phyloP scores from a whole-genome alignment of 805 yeast genomes.

The Blastobotrys peoriensis region DNA sequence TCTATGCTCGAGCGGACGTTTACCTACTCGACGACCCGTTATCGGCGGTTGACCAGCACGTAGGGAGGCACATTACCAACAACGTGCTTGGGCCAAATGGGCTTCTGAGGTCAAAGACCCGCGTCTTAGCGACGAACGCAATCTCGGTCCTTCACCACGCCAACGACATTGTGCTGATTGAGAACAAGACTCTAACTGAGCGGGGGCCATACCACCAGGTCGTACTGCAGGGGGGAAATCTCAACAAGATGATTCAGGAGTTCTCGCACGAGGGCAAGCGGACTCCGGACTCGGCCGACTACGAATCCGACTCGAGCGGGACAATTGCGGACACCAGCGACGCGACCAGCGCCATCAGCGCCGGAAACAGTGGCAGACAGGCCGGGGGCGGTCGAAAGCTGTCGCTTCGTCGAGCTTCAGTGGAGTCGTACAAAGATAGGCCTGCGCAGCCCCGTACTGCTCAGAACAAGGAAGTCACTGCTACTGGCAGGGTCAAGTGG shows the following conservation, averaged over 20 bases:
- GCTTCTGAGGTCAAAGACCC: constrained; percentile 61
- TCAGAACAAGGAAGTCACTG: constrained; percentile 49
- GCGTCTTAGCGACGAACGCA: constrained; percentile 74
- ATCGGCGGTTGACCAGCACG: constrained; percentile 97
- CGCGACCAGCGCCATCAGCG: not conserved
- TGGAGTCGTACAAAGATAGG: not conserved
- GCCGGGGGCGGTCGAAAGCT: not conserved
- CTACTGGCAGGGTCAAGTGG: constrained; percentile 83
- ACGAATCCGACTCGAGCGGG: constrained; percentile 1
- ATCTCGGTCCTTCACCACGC: constrained; percentile 72
- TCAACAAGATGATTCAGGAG: constrained; percentile 18
- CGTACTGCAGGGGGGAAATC: constrained; percentile 20
- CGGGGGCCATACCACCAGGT: constrained; percentile 58
- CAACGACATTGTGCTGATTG: constrained; percentile 56
- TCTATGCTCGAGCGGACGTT: constrained; percentile 88
- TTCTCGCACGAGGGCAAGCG: constrained; percentile 12
- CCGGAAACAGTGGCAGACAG: not conserved
- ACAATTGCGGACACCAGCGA: constrained; percentile 4
- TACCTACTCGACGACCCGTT: constrained; percentile 87
- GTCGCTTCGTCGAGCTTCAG: constrained; percentile 1
- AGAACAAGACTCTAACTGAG: constrained; percentile 40
- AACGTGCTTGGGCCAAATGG: constrained; percentile 68
- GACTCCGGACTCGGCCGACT: not conserved
- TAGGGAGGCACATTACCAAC: constrained; percentile 76
- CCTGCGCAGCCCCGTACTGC: constrained; percentile 9